These are phyloP conservation scores for Fonsecaea nubica DNA, from an alignment of 2,329 filamentous ascomycete genomes.

Conservation along the genomic window DNA sequence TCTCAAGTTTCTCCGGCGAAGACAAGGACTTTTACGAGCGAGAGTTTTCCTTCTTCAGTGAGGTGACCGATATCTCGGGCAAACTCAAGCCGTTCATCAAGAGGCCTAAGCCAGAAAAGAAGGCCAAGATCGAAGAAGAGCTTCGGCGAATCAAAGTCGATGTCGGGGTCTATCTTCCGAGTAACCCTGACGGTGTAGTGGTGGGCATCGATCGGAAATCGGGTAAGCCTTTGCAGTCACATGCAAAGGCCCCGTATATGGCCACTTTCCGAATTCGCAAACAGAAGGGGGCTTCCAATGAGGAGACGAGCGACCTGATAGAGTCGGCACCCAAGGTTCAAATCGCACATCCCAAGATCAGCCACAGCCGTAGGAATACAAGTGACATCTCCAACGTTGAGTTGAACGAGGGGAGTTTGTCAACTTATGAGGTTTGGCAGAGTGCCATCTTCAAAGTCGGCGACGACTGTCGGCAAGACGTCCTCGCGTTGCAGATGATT, in stretches of 20 bases:
- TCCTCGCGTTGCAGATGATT: conserved; percentile 96
- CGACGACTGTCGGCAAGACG: conserved; percentile 96
- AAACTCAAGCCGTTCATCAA: conserved; percentile 95
- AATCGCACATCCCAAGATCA: conserved; percentile 36
- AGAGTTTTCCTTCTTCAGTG: conserved; percentile 97
- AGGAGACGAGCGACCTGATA: conserved; percentile 61
- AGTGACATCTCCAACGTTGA: conserved; percentile 32
- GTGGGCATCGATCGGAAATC: conserved; percentile 98
- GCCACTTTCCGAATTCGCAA: conserved; percentile 97
- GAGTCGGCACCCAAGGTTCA: conserved; percentile 51
- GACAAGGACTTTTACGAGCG: conserved; percentile 89
- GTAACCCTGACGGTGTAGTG: conserved; percentile 95
- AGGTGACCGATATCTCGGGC: conserved; percentile 93
- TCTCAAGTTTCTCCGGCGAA: conserved; percentile 76
- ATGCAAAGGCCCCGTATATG: conserved; percentile 99
- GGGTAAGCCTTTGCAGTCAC: conserved; percentile 94
- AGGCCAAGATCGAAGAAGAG: conserved; percentile 98
- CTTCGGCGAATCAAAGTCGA: conserved; percentile 96
- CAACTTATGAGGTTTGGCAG: conserved; percentile 92
- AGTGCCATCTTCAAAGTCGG: conserved; percentile 99
- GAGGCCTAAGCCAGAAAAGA: conserved; percentile 91
- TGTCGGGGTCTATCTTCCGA: conserved; percentile 94
- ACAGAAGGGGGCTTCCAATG: conserved; percentile 59
- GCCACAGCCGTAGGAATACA: conserved; percentile 37
- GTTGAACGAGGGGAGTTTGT: conserved; percentile 39